Conservation (phyloP, 2,329 filamentous ascomycete species). For the Emericellopsis atlantica region DNA sequence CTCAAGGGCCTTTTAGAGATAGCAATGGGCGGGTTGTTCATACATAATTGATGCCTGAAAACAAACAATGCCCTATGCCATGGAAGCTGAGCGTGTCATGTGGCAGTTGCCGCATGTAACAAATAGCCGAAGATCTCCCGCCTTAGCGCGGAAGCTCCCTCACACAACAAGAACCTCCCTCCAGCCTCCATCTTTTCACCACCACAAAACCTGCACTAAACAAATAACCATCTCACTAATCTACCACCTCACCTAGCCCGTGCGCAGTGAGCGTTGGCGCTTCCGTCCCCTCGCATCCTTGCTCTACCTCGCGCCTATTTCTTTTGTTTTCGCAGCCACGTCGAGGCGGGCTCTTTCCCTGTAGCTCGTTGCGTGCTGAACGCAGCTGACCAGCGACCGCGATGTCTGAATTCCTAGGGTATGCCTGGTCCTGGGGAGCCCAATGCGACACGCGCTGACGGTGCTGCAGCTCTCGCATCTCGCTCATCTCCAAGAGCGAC, state of each 20-base stretch:
- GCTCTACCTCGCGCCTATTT: background rate
- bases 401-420: conserved; percentile 53
- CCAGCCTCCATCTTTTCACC: conserved; percentile 1
- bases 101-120: background rate
- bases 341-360: conserved; percentile 4
- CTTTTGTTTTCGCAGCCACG: background rate
- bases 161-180: background rate
- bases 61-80: background rate
- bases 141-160: conserved; percentile 1
- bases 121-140: conserved; percentile 3
- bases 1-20: background rate
- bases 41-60: background rate
- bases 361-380: conserved; percentile 25
- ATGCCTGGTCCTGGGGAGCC: conserved; percentile 9
- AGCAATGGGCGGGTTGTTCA: too few relatives aligned
- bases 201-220: background rate
- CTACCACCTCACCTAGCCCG: conserved; percentile 2
- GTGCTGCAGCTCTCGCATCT: conserved; percentile 68
- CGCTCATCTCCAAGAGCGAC: conserved; percentile 92
- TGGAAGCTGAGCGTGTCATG: background rate
- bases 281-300: conserved; percentile 1
- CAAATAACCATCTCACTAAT: background rate
- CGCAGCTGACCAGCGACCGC: conserved; percentile 20
- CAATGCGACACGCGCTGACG: conserved; percentile 37
- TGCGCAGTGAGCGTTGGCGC: background rate